Percentiles rank a stretch among this genome's conserved stretches.
phyloP scores from a whole-genome alignment of 768 basidiomycete genomes.

The Leccinum uliginosum region DNA sequence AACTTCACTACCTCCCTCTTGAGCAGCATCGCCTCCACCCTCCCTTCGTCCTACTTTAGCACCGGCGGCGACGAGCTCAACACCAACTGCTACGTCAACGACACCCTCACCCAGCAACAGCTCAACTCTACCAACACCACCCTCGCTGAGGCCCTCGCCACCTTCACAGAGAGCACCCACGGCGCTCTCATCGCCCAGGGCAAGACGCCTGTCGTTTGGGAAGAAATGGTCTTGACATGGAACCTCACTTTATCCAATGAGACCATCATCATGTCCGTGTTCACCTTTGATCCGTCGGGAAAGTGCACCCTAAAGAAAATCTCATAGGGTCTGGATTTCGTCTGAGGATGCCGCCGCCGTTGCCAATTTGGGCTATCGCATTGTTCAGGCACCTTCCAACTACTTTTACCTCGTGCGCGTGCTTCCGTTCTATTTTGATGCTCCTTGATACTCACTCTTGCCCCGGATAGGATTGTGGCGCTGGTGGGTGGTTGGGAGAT shows the following conservation, averaged over 20 bases:
- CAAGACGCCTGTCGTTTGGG: slow-evolving; percentile 82
- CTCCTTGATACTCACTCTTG: neutral
- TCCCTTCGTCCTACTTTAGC: slow-evolving; percentile 62
- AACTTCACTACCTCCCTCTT: slow-evolving; percentile 58
- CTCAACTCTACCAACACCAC: slow-evolving; percentile 49
- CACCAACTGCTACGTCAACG: slow-evolving; percentile 57
- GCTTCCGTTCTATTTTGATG: neutral
- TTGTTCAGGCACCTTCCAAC: slow-evolving; percentile 47
- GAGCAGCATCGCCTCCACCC: slow-evolving; percentile 43
- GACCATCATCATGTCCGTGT: slow-evolving; percentile 37
- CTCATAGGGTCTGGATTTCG: slow-evolving; percentile 43
- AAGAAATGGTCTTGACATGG: slow-evolving; percentile 50
- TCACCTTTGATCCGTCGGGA: neutral
- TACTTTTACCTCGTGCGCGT: slow-evolving; percentile 47
- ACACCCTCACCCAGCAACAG: slow-evolving; percentile 52
- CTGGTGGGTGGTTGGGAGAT: slow-evolving; percentile 42
- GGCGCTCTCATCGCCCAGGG: slow-evolving; percentile 46
- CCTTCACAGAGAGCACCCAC: slow-evolving; percentile 61
- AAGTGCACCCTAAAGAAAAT: neutral
- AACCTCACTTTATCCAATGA: slow-evolving; percentile 39
- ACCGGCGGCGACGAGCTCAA: slow-evolving; percentile 87
- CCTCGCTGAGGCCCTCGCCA: slow-evolving; percentile 58
- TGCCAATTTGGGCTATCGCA: slow-evolving; percentile 35
- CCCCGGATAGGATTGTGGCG: slow-evolving; percentile 40
- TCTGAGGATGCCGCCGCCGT: slow-evolving; percentile 38